phyloP scores from a whole-genome alignment of 2,329 filamentous ascomycete genomes.

The Colletotrichum lentis region DNA sequence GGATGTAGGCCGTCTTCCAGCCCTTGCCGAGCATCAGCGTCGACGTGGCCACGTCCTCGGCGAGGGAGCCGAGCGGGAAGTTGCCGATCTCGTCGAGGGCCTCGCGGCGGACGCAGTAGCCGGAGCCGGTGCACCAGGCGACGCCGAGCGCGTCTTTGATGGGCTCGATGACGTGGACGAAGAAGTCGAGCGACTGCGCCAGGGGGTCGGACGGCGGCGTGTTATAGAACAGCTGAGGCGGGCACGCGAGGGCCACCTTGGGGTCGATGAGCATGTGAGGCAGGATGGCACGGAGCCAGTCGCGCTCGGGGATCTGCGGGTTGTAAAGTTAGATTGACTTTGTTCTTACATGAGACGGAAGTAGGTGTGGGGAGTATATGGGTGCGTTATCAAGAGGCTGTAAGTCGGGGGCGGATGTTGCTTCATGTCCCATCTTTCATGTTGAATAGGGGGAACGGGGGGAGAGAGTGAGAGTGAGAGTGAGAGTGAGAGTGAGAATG shows the following conservation, averaged over 20 bases:
- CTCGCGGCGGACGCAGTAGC: slow-evolving; percentile 66
- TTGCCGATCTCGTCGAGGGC: slow-evolving; percentile 69
- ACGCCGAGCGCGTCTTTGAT: slow-evolving; percentile 62
- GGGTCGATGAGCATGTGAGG: slow-evolving; percentile 66
- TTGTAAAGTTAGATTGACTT: slow-evolving; percentile 10
- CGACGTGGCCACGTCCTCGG: slow-evolving; percentile 68
- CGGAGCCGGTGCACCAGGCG: slow-evolving; percentile 72
- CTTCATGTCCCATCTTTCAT: background rate
- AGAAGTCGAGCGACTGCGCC: slow-evolving; percentile 65
- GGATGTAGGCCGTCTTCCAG: slow-evolving; percentile 69
- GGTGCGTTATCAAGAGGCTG: too few species aligned
- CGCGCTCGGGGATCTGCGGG: slow-evolving; percentile 63
- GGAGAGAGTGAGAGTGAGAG: too few species aligned
- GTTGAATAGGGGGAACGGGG: too few species aligned
- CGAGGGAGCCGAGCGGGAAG: slow-evolving; percentile 66
- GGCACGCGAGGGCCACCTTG: slow-evolving; percentile 66
- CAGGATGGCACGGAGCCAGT: slow-evolving; percentile 67
- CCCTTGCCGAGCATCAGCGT: slow-evolving; percentile 66
- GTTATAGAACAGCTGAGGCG: slow-evolving; percentile 71
- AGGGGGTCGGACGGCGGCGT: slow-evolving; percentile 66
- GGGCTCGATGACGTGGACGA: slow-evolving; percentile 62
- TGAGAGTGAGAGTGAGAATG: too few species aligned
- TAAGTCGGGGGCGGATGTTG: background rate
- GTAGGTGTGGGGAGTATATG: background rate
- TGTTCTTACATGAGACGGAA: background rate